Evolutionary conservation across 2,329 filamentous ascomycete species (phyloP), one percentile per base, ranked within the genome.

Genomic region (Sarocladiaceae sp.): DNA sequence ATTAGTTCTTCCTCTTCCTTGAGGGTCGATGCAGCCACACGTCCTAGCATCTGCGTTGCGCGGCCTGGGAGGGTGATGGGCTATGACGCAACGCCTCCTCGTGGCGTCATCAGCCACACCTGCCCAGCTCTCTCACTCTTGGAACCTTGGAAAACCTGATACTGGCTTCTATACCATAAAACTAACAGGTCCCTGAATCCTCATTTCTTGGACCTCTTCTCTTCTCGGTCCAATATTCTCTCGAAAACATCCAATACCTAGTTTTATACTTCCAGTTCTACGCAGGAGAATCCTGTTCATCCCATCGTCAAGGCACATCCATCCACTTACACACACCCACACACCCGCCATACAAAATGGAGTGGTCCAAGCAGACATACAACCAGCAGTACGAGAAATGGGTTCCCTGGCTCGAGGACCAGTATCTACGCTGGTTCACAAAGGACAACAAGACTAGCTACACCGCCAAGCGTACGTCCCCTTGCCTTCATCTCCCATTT

Each of bases 371-470:
- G 58, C 63, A 80, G 46, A 78, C 74, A 42, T 88, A 87, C 70
- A 81, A 85, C 65, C 65, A 75, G 45, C 80, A 87, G 61, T 87
- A 88, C 63, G 82, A 88, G 58, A 73, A 66, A 55, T 88, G 84
- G 84, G 74, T 86, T 59, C 84, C 84, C 1, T 88, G 84, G 83
- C 67, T 87, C 46, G 83, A 88, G 62, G 84, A 88, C 60, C 62
- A 79, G 47, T 86, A 85, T 59, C 72, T 88, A 21, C 70, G 73
- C 43, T 87, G 78, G 71, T 87, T 87, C 62, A 85, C 82, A 55
- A 83, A 82, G 50, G 82, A 87, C 58, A 88, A 88, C 72, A 87
- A 88, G 64, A 76, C 82, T 4, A 82, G 76, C 58, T 88, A 88
- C 55, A 69, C 78, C 5, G 73, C 82, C 2, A 86, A 83, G 63